Base-by-base conservation (phyloP, 805 yeast species). In the Saccharomycopsis schoenii region DNA sequence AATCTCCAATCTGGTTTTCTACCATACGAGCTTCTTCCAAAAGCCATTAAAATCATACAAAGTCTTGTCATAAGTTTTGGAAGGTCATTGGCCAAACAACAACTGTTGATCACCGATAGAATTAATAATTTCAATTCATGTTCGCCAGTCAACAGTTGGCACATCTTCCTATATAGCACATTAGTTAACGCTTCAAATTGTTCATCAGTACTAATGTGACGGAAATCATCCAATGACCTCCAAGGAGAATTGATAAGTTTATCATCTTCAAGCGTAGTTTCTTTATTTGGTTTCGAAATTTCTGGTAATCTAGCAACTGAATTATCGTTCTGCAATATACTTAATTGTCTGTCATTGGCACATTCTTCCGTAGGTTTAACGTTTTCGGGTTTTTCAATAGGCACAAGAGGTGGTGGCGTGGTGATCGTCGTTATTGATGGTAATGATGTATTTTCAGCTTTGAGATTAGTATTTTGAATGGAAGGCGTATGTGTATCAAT, bases 1-100 rank as follows among this genome's bases (percentile, higher is more conserved):
- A 61, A 59, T 51, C 66, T 54, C 62, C 61, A 63, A 50, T 63
- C 66, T 6, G 62, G 62, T 24, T 40, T 34, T 42, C 59, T 56
- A 3, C 64, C 64, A 59, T 62, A 63, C 1, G 61, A 52, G 1
- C 50, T 60, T 51, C 55, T 61, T 55, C 62, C 64, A 56, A 63
- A 63, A 29, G 60, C 24, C n/a, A 60, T 58, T 21, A 63, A 50
- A 21, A 62, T 36, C 39, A 58, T 21, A 15, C 61, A 50, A 25
- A 63, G 50, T 12, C 64, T 37, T 12, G 62, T 62, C 62, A 63
- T 63, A n/a, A 63, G 41, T 24, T 21, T 36, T 36, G 56, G 60
- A 19, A 59, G 62, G 34, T 59, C 55, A 10, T 57, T 40, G 1
- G 43, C 37, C 12, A 24, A 41, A 36, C 41, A 51, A 39, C 54